Evolutionary conservation across 441 rosid genomes (phyloP).

Genomic region (Euphorbia celastroides): DNA sequence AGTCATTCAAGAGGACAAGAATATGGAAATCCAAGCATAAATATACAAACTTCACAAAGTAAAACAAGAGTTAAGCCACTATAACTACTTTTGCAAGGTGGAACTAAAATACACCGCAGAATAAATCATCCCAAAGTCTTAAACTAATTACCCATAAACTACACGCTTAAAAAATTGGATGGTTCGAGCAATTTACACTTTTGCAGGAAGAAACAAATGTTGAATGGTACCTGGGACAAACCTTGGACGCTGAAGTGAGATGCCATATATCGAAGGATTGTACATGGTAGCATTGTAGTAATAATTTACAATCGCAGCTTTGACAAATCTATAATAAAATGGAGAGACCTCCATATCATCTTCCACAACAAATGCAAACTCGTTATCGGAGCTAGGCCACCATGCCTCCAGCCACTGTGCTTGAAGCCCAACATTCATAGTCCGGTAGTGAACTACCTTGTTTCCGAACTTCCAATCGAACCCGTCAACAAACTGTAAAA

Average conservation of each 20-base stretch:
- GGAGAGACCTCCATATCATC: slow-evolving; percentile 95
- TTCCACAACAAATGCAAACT: slow-evolving; percentile 81
- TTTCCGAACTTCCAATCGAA: slow-evolving; percentile 69
- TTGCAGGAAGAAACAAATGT: slow-evolving; percentile 4
- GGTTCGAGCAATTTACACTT: not conserved
- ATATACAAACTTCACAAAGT: too few relatives aligned
- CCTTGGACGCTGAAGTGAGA: slow-evolving; percentile 94
- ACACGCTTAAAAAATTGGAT: too few relatives aligned
- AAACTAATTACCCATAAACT: too few relatives aligned
- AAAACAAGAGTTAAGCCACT: too few relatives aligned
- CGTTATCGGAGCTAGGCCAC: slow-evolving; percentile 90
- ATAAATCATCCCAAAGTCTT: too few relatives aligned
- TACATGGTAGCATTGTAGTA: slow-evolving; percentile 51
- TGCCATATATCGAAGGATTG: slow-evolving; percentile 60
- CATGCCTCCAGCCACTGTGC: slow-evolving; percentile 95
- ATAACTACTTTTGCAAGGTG: too few relatives aligned
- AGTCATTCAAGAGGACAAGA: too few relatives aligned
- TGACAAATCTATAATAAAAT: slow-evolving; percentile 51
- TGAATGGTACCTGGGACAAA: slow-evolving; percentile 81
- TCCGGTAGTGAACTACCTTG: slow-evolving; percentile 74
- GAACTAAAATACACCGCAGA: too few relatives aligned
- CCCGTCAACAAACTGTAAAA: slow-evolving; percentile 55
- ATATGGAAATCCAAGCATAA: too few relatives aligned
- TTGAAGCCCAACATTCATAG: slow-evolving; percentile 73
- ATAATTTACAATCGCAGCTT: slow-evolving; percentile 47